Evolutionary conservation across 495 filamentous ascomycete species (phyloP).

Genomic region (Penicillium herquei): DNA sequence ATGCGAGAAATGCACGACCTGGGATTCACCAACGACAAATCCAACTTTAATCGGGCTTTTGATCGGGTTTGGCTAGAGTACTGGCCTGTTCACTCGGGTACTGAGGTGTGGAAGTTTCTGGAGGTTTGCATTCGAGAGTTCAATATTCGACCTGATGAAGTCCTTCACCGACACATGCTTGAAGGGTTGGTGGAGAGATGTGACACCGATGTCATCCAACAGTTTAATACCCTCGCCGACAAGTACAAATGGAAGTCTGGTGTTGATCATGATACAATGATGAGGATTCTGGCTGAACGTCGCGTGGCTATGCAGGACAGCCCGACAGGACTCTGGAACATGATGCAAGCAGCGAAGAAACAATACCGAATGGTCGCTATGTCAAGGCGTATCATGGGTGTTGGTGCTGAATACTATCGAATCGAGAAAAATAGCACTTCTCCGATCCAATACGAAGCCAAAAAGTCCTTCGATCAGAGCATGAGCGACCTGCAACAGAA

Average conservation of each 20-base stretch:
- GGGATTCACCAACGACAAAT: conserved; percentile 27
- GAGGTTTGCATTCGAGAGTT: conserved; percentile 35
- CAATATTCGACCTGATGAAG: conserved; percentile 35
- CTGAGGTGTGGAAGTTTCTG: conserved; percentile 35
- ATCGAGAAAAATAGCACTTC: conserved; percentile 6
- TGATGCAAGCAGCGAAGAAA: conserved; percentile 41
- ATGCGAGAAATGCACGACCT: conserved; percentile 39
- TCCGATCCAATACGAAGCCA: conserved; percentile 17
- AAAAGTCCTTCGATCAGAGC: conserved; percentile 23
- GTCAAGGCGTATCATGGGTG: conserved; percentile 40
- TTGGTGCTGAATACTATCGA: conserved; percentile 12
- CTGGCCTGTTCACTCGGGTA: conserved; percentile 35
- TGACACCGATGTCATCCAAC: conserved; percentile 25
- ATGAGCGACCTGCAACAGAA: conserved; percentile 25
- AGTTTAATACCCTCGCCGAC: conserved; percentile 26
- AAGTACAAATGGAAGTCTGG: conserved; percentile 34
- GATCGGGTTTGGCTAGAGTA: conserved; percentile 48
- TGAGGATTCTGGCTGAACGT: conserved; percentile 28
- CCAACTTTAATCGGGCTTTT: conserved; percentile 32
- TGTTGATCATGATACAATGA: conserved; percentile 27
- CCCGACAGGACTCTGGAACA: conserved; percentile 43
- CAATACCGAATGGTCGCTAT: conserved; percentile 30
- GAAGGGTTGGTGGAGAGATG: conserved; percentile 43
- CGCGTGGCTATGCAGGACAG: conserved; percentile 31
- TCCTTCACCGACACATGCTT: conserved; percentile 43